phyloP scores from a whole-genome alignment of 1,284 basidiomycete genomes.

The Cutaneotrichosporon daszewskae region DNA sequence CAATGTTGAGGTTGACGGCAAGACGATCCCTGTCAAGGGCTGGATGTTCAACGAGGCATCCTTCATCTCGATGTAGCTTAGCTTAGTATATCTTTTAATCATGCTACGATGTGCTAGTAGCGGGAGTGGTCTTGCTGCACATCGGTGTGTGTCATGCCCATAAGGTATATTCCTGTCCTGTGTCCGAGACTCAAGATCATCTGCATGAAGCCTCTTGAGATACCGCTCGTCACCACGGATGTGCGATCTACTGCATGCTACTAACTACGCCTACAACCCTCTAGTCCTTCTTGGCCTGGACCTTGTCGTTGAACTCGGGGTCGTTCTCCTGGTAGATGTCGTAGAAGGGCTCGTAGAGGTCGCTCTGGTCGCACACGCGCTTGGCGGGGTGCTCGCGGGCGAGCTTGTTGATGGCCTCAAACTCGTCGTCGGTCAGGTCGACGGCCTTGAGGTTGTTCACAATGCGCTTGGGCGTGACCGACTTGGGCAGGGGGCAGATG shows the following conservation, averaged over 20 bases:
- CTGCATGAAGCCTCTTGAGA: too few species aligned
- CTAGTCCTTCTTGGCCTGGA: slow-evolving; percentile 12
- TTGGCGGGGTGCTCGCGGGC: slow-evolving; percentile 32
- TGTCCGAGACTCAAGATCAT: too few species aligned
- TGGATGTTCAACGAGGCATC: slow-evolving; percentile 80
- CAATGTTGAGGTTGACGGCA: slow-evolving; percentile 55
- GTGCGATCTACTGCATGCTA: neutral
- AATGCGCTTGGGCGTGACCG: slow-evolving; percentile 47
- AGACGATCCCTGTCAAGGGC: slow-evolving; percentile 57
- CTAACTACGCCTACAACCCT: too few species aligned
- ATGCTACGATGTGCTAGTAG: too few species aligned
- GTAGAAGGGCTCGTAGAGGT: slow-evolving; percentile 28
- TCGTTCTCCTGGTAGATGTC: slow-evolving; percentile 53
- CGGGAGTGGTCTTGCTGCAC: too few species aligned
- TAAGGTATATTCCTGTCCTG: too few species aligned
- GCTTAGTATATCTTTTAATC: neutral
- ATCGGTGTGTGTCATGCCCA: too few species aligned
- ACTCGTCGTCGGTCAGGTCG: slow-evolving; percentile 39
- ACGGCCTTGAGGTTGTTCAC: slow-evolving; percentile 44
- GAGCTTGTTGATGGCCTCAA: slow-evolving; percentile 34
- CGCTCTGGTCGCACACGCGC: slow-evolving; percentile 44
- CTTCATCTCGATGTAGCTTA: slow-evolving; percentile 63
- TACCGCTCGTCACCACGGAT: too few species aligned
- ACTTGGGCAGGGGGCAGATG: slow-evolving; percentile 52
- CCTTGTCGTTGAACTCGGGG: slow-evolving; percentile 50